Evolutionary conservation across 257 asterid genomes (phyloP), one percentile per base, ranked within the genome.

Genomic region (Nicotiana benthamiana): DNA sequence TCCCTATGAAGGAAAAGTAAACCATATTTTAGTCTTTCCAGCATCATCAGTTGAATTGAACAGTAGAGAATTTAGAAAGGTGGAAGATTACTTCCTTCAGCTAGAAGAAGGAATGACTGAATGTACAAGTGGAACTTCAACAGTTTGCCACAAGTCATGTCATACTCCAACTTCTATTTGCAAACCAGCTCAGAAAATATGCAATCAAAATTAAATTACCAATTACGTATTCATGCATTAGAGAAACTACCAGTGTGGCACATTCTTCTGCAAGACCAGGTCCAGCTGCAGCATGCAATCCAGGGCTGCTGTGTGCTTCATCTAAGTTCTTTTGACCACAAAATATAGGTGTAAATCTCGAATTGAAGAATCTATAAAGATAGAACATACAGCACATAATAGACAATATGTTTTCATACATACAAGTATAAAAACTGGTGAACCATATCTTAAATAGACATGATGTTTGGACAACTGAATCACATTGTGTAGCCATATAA

Each of bases 231-330:
- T 16, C 6, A 61, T 61, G 51, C 46, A 53, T 13, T 1, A 16
- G 5, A 46, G 46, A 22, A 52, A 84, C 83, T 83, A 92, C 87
- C 81, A 90, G 67, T 75, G 85, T 51, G 10, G 82, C 81, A 70
- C 88, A 85, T 90, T 96, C 98, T 90, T 96, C 99, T 43, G 97
- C 97, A 79, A 94, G 95, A 82, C 95, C 92, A 36, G 96, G 94
- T 85, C 99, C 99, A 76, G 99, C 97, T 68, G 97, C 97, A 83
- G 92, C 95, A 86, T 91, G 97, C 94, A 96, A 89, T 83, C 99
- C 98, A 72, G 95, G 95, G 83, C 98, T 94, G 87, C 97, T 92
- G 84, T 91, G 97, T 24, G 90, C 97, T 91, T 96, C 99, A 84
- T 96, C 99, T 83, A 96, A 86, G 87, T 85, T 96, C 99, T 96